These are phyloP conservation scores for Hanseniaspora guilliermondii DNA, from an alignment of 805 yeast genomes.

Conservation along the genomic window DNA sequence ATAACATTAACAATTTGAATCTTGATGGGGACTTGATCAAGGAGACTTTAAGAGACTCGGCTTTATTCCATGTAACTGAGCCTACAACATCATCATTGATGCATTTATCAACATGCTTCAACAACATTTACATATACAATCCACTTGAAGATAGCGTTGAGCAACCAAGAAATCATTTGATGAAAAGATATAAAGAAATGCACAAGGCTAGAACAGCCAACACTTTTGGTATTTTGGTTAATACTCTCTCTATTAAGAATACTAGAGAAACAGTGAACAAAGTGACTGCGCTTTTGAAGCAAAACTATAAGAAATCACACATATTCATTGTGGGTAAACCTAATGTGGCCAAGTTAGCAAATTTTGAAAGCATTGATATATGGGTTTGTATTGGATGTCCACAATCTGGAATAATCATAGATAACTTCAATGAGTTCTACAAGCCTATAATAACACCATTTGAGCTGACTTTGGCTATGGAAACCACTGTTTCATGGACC, in stretches of 20 bases:
- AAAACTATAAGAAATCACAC: conserved; percentile 82
- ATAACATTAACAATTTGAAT: neutral
- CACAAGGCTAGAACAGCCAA: conserved; percentile 83
- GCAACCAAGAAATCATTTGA: conserved; percentile 68
- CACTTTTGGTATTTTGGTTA: conserved; percentile 81
- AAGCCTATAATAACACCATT: conserved; percentile 91
- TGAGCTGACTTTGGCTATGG: conserved; percentile 71
- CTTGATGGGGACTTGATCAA: neutral
- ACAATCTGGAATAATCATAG: conserved; percentile 80
- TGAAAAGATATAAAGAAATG: conserved; percentile 76
- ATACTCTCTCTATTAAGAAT: conserved; percentile 71
- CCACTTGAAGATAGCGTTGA: conserved; percentile 43
- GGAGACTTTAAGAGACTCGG: conserved; percentile 33
- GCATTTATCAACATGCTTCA: conserved; percentile 60
- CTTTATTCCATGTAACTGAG: conserved; percentile 53
- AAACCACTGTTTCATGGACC: conserved; percentile 71
- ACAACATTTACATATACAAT: conserved; percentile 33
- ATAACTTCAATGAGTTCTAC: conserved; percentile 64
- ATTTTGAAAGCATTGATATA: conserved; percentile 82
- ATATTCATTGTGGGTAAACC: conserved; percentile 96
- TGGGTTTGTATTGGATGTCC: conserved; percentile 96
- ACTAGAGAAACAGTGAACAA: conserved; percentile 55
- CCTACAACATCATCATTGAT: conserved; percentile 75
- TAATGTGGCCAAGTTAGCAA: conserved; percentile 91
- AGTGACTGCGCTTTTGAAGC: conserved; percentile 47